These are phyloP conservation scores for Cladosporium phlei DNA, from an alignment of 2,329 filamentous ascomycete genomes.

Conservation along the genomic window DNA sequence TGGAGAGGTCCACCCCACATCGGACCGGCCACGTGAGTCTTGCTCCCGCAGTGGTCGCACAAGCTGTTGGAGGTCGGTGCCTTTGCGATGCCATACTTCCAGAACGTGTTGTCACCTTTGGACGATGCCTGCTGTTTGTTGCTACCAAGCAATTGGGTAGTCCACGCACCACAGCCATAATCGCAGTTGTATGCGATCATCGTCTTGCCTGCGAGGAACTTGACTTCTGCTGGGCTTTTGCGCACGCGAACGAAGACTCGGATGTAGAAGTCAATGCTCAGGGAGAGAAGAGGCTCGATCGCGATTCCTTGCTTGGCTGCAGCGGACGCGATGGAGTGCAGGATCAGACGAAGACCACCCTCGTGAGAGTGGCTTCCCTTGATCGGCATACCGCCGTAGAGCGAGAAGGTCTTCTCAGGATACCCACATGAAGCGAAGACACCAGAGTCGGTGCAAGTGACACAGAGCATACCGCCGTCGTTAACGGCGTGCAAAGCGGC, in stretches of 20 bases:
- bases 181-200: slow-evolving; percentile 94
- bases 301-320: slow-evolving; percentile 81
- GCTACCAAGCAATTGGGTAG: slow-evolving; percentile 70
- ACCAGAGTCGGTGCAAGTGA: slow-evolving; percentile 93
- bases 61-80: slow-evolving; percentile 61
- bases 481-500: slow-evolving; percentile 80
- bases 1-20: slow-evolving; percentile 94
- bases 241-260: slow-evolving; percentile 80
- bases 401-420: slow-evolving; percentile 83
- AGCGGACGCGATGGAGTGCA: slow-evolving; percentile 73
- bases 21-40: slow-evolving; percentile 82
- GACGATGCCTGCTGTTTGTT: slow-evolving; percentile 68
- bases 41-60: slow-evolving; percentile 80
- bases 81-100: slow-evolving; percentile 71
- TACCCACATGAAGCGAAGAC: slow-evolving; percentile 95
- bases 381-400: slow-evolving; percentile 86
- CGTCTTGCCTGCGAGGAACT: slow-evolving; percentile 82
- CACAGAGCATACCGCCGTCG: slow-evolving; percentile 84
- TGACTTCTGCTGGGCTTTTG: slow-evolving; percentile 78
- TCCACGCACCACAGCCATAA: slow-evolving; percentile 84
- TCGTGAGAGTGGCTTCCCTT: slow-evolving; percentile 87
- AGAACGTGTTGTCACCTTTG: slow-evolving; percentile 64
- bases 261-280: slow-evolving; percentile 94
- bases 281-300: slow-evolving; percentile 83
- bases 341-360: slow-evolving; percentile 76